Evolutionary conservation across 345 rosid species (phyloP).

Genomic region (Brassica cretica): DNA sequence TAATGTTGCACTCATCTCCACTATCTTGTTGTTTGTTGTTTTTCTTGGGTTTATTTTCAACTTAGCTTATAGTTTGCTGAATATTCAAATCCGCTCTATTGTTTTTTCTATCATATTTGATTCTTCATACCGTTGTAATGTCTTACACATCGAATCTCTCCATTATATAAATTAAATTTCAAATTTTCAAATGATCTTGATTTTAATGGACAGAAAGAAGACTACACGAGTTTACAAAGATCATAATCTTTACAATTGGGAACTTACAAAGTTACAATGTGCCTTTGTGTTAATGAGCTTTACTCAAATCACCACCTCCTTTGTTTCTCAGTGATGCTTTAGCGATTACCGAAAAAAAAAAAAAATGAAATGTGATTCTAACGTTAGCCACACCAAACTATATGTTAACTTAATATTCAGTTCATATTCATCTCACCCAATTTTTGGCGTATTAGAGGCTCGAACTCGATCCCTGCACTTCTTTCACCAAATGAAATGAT

Average conservation of each 20-base stretch:
- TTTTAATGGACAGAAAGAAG: not conserved
- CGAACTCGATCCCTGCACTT: conserved; percentile 63
- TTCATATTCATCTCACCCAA: conserved; percentile 50
- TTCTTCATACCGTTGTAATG: conserved; percentile 34
- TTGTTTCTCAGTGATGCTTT: conserved; percentile 31
- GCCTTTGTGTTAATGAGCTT: conserved; percentile 8
- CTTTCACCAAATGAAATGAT: conserved; percentile 64
- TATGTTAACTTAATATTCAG: not conserved
- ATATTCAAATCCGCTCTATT: conserved; percentile 14
- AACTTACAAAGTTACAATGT: conserved; percentile 20
- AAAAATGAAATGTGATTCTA: not conserved
- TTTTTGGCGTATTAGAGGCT: conserved; percentile 53
- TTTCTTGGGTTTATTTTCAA: not conserved
- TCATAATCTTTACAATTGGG: not conserved
- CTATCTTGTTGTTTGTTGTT: conserved; percentile 8
- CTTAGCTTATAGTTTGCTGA: conserved; percentile 5
- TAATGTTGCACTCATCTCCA: conserved; percentile 35
- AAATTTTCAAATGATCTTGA: not conserved
- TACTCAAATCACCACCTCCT: conserved; percentile 17
- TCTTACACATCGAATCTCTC: conserved; percentile 36
- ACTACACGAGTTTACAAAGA: conserved; percentile 20
- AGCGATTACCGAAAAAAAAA: not conserved
- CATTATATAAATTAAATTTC: not conserved
- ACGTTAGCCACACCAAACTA: conserved; percentile 9
- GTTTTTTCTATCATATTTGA: not conserved